A percentile compares a stretch with the other conserved stretches of the same genome.
Evolutionary conservation across 2,329 filamentous ascomycete species (phyloP).

Genomic region (Fusarium pininemorale): DNA sequence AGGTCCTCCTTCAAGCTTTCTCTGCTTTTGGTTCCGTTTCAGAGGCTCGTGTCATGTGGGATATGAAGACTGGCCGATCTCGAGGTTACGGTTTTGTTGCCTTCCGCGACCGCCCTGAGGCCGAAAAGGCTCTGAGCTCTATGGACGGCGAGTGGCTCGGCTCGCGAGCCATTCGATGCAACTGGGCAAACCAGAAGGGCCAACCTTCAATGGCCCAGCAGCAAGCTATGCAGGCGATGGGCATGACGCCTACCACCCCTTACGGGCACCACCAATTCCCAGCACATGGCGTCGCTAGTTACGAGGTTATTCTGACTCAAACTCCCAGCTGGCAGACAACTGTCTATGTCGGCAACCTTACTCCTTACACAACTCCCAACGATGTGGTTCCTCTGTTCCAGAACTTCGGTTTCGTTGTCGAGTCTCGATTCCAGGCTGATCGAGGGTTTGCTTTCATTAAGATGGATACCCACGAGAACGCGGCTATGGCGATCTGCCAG

Average conservation of each 20-base stretch:
- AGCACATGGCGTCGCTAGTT: slow-evolving; percentile 94
- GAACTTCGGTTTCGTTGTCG: slow-evolving; percentile 97
- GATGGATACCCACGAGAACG: slow-evolving; percentile 98
- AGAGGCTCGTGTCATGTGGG: slow-evolving; percentile 99
- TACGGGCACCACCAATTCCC: slow-evolving; percentile 98
- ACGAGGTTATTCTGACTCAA: slow-evolving; percentile 95
- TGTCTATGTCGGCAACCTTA: slow-evolving; percentile 96
- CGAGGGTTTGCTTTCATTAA: slow-evolving; percentile 99
- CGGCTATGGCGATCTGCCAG: slow-evolving; percentile 97
- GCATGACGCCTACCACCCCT: slow-evolving; percentile 95
- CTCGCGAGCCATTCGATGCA: slow-evolving; percentile 97
- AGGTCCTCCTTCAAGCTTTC: slow-evolving; percentile 92
- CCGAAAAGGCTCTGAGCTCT: slow-evolving; percentile 93
- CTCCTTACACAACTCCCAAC: slow-evolving; percentile 95
- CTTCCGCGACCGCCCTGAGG: slow-evolving; percentile 91
- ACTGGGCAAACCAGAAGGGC: slow-evolving; percentile 99
- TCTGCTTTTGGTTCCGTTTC: slow-evolving; percentile 95
- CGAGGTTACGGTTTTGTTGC: slow-evolving; percentile 98
- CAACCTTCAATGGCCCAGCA: slow-evolving; percentile 98
- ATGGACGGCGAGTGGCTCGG: slow-evolving; percentile 99
- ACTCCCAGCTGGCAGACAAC: slow-evolving; percentile 98
- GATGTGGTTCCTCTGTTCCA: slow-evolving; percentile 98
- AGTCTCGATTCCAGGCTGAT: slow-evolving; percentile 97
- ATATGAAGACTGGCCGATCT: slow-evolving; percentile 99
- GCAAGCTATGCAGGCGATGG: slow-evolving; percentile 96